Conservation (phyloP, 2,329 filamentous ascomycete genomes). For the Mariannaea sp. region DNA sequence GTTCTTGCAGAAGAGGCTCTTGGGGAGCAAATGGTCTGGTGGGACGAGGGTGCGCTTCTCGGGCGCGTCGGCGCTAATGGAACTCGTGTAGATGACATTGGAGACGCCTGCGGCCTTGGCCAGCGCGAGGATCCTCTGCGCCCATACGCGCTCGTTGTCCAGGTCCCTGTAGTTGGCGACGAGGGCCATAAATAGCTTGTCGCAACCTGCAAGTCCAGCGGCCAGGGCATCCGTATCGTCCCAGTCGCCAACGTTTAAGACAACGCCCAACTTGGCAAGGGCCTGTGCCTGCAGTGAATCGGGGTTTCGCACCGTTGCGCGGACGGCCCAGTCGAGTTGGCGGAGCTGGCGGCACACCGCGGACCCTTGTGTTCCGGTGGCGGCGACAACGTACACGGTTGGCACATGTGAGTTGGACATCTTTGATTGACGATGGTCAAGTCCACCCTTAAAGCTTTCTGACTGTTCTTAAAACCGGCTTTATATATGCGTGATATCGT, state of each 20-base stretch:
- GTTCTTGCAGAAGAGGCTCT: conserved; percentile 14
- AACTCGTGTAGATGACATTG: conserved; percentile 1
- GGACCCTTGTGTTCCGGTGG: conserved; percentile 9
- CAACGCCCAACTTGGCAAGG: conserved; percentile 1
- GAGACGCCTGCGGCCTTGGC: conserved; percentile 1
- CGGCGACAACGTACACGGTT: conserved; percentile 8
- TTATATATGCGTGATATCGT: background rate
- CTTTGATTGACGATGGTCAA: background rate
- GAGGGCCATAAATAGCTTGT: conserved; percentile 4
- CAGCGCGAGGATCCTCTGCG: conserved; percentile 2
- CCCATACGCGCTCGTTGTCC: conserved; percentile 1
- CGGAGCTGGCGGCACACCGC: conserved; percentile 7
- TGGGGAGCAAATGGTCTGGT: conserved; percentile 4
- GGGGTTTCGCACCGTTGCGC: conserved; percentile 4
- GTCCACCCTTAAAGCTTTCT: no score
- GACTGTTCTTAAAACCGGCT: background rate
- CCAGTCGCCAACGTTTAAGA: conserved; percentile 4
- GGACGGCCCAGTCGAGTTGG: conserved; percentile 3
- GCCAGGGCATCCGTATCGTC: conserved; percentile 6
- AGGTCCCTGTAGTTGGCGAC: conserved; percentile 3
- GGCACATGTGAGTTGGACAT: background rate
- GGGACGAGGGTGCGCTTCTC: conserved; percentile 8
- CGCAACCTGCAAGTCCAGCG: background rate
- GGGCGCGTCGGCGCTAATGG: conserved; percentile 12
- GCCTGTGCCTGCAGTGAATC: conserved; percentile 6